Conservation (phyloP, 164 flowering plant species). For the Annona cherimola region DNA sequence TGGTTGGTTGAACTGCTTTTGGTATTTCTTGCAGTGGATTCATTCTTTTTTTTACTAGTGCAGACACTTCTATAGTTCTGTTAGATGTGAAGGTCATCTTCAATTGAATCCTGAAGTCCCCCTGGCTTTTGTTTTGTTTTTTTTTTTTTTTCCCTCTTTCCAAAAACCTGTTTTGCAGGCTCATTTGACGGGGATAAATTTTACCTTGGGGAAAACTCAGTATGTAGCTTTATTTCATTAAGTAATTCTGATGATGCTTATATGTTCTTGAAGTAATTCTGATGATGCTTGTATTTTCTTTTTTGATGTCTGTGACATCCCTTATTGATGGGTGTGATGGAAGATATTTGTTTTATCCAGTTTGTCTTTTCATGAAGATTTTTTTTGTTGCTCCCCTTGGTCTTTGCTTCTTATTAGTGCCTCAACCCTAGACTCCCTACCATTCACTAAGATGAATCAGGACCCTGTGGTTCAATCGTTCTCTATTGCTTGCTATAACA, state of each 20-base stretch:
- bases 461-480: too few relatives aligned
- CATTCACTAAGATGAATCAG: too few relatives aligned
- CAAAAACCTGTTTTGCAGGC: constrained; percentile 33
- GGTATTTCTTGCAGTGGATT: background rate
- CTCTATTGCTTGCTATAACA: too few relatives aligned
- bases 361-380: background rate
- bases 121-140: background rate
- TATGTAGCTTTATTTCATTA: constrained; percentile 19
- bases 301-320: background rate
- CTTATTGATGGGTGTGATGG: background rate
- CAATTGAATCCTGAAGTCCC: background rate
- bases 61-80: background rate
- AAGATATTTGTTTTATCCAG: background rate
- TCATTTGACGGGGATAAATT: constrained; percentile 54
- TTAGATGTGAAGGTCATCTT: background rate
- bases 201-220: constrained; percentile 46
- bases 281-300: background rate
- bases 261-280: background rate
- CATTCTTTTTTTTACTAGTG: background rate
- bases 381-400: background rate
- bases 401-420: too few relatives aligned
- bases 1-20: constrained; percentile 41
- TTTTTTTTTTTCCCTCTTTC: background rate
- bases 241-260: background rate
- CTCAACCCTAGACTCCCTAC: too few relatives aligned